phyloP scores from a whole-genome alignment of 148 eudicot species.

The Bassia scoparia region DNA sequence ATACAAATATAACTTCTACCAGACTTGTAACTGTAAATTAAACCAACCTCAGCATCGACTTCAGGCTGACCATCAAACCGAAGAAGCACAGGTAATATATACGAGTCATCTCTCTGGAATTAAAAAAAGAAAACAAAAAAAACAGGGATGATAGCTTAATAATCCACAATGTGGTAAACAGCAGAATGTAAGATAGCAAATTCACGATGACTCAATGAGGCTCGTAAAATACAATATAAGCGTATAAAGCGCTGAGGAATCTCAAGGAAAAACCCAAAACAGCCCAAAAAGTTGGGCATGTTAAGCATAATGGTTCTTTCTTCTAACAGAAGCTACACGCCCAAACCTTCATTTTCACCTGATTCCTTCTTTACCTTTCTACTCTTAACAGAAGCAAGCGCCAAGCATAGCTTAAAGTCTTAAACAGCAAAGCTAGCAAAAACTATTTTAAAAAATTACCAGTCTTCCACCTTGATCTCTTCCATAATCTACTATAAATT shows the following conservation, averaged over 20 bases:
- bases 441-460: too few relatives aligned
- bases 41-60: constrained; percentile 80
- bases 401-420: not conserved
- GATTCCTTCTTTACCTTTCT: not conserved
- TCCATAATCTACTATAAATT: not conserved
- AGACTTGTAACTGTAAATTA: not conserved
- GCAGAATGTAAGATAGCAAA: not conserved
- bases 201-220: not conserved
- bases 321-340: not conserved
- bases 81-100: constrained; percentile 84
- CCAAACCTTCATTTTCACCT: not conserved
- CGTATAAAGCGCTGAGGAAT: not conserved
- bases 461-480: not conserved
- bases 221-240: not conserved
- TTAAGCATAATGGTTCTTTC: not conserved
- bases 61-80: constrained; percentile 94
- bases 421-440: not conserved
- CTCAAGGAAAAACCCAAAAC: not conserved
- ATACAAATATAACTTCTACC: not conserved
- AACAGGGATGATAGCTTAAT: constrained; percentile 9
- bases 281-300: not conserved
- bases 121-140: too few relatives aligned
- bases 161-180: not conserved
- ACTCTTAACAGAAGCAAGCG: not conserved
- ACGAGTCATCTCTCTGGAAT: constrained; percentile 92